Percentiles rank a stretch among this genome's conserved stretches.
phyloP scores from a whole-genome alignment of 805 yeast genomes.

The Saccharomycopsis fermentans region DNA sequence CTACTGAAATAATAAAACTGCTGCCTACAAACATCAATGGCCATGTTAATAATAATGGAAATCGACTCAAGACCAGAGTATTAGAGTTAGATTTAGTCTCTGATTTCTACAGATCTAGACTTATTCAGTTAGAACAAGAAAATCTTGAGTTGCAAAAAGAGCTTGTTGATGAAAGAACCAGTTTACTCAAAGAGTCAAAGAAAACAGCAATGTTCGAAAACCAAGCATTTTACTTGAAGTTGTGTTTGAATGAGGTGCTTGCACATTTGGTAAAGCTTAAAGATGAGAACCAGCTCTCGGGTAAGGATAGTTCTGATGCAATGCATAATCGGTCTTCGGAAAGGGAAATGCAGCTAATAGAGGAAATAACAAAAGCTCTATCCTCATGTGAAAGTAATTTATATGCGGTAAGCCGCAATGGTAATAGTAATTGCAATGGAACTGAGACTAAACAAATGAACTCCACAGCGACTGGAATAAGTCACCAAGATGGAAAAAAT shows the following conservation, averaged over 20 bases:
- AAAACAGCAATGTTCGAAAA: constrained; percentile 2
- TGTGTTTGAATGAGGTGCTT: constrained; percentile 14
- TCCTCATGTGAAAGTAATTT: not conserved
- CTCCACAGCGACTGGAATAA: not conserved
- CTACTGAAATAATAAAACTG: not conserved
- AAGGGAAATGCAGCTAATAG: not conserved
- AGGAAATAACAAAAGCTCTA: not conserved
- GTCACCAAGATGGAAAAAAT: not conserved
- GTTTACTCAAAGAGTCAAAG: not conserved
- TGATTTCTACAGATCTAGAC: constrained; percentile 75
- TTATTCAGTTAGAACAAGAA: constrained; percentile 57
- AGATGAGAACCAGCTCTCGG: not conserved
- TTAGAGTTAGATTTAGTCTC: constrained; percentile 85
- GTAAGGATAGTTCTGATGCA: not conserved
- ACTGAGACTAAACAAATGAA: not conserved
- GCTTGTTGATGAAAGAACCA: not conserved
- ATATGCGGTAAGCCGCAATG: not conserved
- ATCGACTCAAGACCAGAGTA: constrained; percentile 59
- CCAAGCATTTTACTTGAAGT: constrained; percentile 7
- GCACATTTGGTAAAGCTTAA: constrained; percentile 6
- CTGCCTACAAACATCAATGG: too few relatives aligned
- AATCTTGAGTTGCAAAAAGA: not conserved
- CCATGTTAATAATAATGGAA: constrained; percentile 26
- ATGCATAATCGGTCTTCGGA: not conserved
- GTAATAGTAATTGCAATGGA: not conserved